phyloP scores from a whole-genome alignment of 257 asterid genomes.

The Solanum sitiens region DNA sequence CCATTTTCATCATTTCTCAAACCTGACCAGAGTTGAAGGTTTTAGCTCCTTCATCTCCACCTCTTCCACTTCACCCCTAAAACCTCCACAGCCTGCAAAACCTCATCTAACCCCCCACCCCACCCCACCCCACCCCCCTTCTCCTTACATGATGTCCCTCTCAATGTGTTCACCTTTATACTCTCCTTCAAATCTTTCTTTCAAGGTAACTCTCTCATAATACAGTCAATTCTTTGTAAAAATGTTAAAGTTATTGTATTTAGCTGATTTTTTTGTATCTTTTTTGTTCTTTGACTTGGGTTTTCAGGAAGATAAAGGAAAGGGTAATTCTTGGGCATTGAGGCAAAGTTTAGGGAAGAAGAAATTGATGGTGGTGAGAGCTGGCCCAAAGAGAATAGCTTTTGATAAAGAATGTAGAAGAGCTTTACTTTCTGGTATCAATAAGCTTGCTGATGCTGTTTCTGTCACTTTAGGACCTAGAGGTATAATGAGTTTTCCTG shows the following conservation, averaged over 20 bases:
- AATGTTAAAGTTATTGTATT: background rate
- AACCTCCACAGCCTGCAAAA: background rate
- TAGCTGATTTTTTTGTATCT: background rate
- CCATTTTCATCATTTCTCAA: background rate
- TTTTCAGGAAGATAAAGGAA: background rate
- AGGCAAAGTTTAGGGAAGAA: background rate
- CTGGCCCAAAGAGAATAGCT: constrained; percentile 77
- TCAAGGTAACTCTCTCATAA: constrained; percentile 24
- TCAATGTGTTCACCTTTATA: constrained; percentile 16
- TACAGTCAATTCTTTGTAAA: background rate
- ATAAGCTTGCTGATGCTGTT: constrained; percentile 95
- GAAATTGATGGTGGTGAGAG: constrained; percentile 37
- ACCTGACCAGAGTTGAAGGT: background rate
- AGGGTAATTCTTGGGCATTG: background rate
- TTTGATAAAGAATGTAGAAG: constrained; percentile 67
- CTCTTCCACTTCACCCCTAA: background rate
- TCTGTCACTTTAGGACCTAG: constrained; percentile 89
- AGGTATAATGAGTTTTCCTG: constrained; percentile 24
- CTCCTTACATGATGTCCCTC: background rate
- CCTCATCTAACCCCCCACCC: background rate
- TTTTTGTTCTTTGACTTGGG: background rate
- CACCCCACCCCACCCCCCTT: too few species aligned
- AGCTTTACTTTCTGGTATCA: constrained; percentile 71
- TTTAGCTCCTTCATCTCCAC: background rate
- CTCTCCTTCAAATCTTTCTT: constrained; percentile 7